Evolutionary conservation across 1,284 basidiomycete species (phyloP).

Genomic region (Irpex lacteus): DNA sequence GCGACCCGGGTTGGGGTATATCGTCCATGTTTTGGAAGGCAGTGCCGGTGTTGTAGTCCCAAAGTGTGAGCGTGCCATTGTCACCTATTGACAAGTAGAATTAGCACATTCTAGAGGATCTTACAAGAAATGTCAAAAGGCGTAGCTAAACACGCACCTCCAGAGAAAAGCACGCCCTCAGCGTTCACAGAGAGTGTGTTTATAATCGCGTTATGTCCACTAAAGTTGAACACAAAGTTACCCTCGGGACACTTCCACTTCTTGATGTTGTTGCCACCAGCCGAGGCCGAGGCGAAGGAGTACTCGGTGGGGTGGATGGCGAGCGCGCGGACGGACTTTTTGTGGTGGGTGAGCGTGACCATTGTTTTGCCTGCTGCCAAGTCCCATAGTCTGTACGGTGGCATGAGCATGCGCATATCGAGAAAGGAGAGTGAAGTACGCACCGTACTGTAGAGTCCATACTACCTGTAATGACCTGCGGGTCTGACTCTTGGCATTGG

Average conservation of each 20-base stretch:
- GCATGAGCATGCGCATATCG: slow-evolving; percentile 3
- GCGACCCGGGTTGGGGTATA: slow-evolving; percentile 92
- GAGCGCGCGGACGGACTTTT: slow-evolving; percentile 93
- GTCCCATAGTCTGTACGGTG: slow-evolving; percentile 80
- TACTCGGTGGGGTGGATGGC: slow-evolving; percentile 96
- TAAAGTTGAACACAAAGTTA: slow-evolving; percentile 92
- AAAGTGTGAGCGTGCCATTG: slow-evolving; percentile 86
- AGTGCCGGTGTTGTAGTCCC: slow-evolving; percentile 94
- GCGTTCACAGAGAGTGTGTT: slow-evolving; percentile 94
- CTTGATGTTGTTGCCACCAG: slow-evolving; percentile 98
- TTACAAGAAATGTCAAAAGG: background rate
- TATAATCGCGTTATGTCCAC: slow-evolving; percentile 95
- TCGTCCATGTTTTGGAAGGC: slow-evolving; percentile 96
- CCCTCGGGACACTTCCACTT: slow-evolving; percentile 99
- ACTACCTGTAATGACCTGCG: slow-evolving; percentile 95
- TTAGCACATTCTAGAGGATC: background rate
- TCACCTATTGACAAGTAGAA: slow-evolving; percentile 52
- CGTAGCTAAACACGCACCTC: slow-evolving; percentile 53
- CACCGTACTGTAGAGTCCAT: slow-evolving; percentile 97
- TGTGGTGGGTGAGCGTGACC: slow-evolving; percentile 96
- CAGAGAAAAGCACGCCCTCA: slow-evolving; percentile 96
- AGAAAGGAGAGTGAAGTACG: slow-evolving; percentile 23
- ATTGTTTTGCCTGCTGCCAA: slow-evolving; percentile 97
- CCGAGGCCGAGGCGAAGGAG: slow-evolving; percentile 91
- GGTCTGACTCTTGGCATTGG: slow-evolving; percentile 93